Evolutionary conservation across 1,284 basidiomycete genomes (phyloP).

Genomic region (Pseudozyma tsukubaensis): DNA sequence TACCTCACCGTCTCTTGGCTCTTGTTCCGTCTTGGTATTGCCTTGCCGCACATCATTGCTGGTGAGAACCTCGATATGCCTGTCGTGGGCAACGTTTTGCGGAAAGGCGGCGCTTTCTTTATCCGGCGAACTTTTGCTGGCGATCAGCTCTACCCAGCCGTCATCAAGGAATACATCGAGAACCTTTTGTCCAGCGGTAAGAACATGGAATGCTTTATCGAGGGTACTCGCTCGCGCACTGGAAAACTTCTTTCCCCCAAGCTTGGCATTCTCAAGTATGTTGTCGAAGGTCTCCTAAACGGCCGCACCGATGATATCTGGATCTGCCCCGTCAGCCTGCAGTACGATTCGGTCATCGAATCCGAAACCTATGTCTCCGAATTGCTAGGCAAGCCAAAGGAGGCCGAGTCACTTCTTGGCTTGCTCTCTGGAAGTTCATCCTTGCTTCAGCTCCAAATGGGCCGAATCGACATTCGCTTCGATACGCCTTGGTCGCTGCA

Average conservation of each 20-base stretch:
- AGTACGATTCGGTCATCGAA: constrained; percentile 70
- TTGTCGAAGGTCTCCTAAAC: constrained; percentile 66
- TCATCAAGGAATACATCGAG: constrained; percentile 70
- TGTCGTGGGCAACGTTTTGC: constrained; percentile 66
- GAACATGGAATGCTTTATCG: constrained; percentile 69
- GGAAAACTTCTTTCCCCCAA: constrained; percentile 70
- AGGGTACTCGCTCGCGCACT: constrained; percentile 69
- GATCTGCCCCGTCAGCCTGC: constrained; percentile 69
- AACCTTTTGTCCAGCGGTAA: constrained; percentile 64
- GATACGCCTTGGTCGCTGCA: constrained; percentile 69
- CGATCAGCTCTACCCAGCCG: constrained; percentile 68
- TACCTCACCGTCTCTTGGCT: constrained; percentile 64
- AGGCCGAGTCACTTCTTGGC: constrained; percentile 68
- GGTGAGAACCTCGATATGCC: constrained; percentile 69
- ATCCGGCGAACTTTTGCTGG: constrained; percentile 68
- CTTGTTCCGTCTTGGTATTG: constrained; percentile 68
- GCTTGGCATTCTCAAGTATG: constrained; percentile 69
- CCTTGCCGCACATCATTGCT: constrained; percentile 69
- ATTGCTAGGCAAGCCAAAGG: constrained; percentile 70
- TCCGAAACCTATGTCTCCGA: constrained; percentile 69
- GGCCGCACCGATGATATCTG: constrained; percentile 67
- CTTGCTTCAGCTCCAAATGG: constrained; percentile 68
- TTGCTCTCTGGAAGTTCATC: constrained; percentile 65
- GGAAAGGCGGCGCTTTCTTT: constrained; percentile 69
- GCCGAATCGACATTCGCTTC: constrained; percentile 70